These are phyloP conservation scores for Plasmodium blacklocki DNA, from an alignment of 169 alveolate species.

Conservation along the genomic window DNA sequence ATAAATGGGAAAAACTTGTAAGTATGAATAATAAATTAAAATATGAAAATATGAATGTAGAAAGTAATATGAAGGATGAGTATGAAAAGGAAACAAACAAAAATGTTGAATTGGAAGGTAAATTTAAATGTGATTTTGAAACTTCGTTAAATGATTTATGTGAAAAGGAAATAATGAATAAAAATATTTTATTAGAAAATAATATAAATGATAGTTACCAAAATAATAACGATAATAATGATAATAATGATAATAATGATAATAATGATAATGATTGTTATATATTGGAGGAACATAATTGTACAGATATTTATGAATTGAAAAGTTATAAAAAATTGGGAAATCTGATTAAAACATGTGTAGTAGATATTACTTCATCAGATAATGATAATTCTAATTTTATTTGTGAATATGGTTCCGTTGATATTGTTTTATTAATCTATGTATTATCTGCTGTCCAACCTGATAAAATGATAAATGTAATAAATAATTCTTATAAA, in stretches of 20 bases:
- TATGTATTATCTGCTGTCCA: constrained; percentile 93
- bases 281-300: not conserved
- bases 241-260: constrained; percentile 10
- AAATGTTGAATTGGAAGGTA: not conserved
- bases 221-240: constrained; percentile 81
- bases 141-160: no score
- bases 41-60: not conserved
- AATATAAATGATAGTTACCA: no score
- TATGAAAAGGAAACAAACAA: not conserved
- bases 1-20: constrained; percentile 71
- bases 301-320: constrained; percentile 21
- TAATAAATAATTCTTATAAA: constrained; percentile 81
- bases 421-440: constrained; percentile 90
- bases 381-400: constrained; percentile 1
- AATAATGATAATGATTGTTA: not conserved
- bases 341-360: constrained; percentile 75
- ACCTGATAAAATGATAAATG: constrained; percentile 90
- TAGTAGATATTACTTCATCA: constrained; percentile 67
- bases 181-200: not conserved
- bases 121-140: no score
- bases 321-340: constrained; percentile 55
- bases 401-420: constrained; percentile 77
- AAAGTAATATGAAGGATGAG: not conserved
- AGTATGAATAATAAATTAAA: constrained; percentile 21
- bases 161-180: not conserved